These are phyloP conservation scores for Fusarium mundagurra DNA, from an alignment of 2,329 filamentous ascomycete species.

Conservation along the genomic window DNA sequence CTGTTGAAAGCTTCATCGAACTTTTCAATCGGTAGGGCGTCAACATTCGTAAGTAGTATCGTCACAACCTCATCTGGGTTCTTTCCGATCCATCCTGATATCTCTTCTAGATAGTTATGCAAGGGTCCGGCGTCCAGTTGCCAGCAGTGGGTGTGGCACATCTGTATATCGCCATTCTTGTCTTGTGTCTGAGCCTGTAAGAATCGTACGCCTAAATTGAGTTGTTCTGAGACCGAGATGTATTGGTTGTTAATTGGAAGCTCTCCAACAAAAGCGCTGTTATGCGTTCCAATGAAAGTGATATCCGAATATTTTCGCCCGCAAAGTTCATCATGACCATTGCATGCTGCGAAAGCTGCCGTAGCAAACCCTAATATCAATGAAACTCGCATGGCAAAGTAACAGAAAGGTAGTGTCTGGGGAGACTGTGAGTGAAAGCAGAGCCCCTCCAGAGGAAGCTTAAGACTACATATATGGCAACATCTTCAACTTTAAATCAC, in stretches of 20 bases:
- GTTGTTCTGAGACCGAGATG: constrained; percentile 65
- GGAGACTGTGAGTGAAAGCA: not conserved
- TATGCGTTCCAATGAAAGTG: constrained; percentile 71
- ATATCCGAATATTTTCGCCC: constrained; percentile 66
- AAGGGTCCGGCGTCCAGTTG: constrained; percentile 69
- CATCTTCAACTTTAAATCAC: not conserved
- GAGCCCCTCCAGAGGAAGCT: not conserved
- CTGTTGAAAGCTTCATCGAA: constrained; percentile 64
- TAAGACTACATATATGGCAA: constrained; percentile 1
- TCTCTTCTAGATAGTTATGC: constrained; percentile 61
- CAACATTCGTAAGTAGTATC: constrained; percentile 70
- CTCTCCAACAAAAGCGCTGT: constrained; percentile 70
- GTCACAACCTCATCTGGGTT: constrained; percentile 71
- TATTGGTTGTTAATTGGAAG: constrained; percentile 68
- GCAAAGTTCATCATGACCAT: constrained; percentile 67
- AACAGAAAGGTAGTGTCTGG: not conserved
- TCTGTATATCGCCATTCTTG: constrained; percentile 59
- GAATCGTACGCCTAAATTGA: constrained; percentile 70
- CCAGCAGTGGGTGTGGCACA: constrained; percentile 73
- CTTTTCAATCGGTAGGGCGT: constrained; percentile 64
- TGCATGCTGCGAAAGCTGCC: constrained; percentile 56
- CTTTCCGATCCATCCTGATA: constrained; percentile 69
- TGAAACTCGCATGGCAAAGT: constrained; percentile 27
- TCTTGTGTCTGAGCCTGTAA: constrained; percentile 72
- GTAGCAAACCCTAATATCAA: constrained; percentile 26